Percentiles rank a stretch among this genome's conserved stretches.
phyloP scores from a whole-genome alignment of 2,329 filamentous ascomycete genomes.

The Talaromyces sp. region DNA sequence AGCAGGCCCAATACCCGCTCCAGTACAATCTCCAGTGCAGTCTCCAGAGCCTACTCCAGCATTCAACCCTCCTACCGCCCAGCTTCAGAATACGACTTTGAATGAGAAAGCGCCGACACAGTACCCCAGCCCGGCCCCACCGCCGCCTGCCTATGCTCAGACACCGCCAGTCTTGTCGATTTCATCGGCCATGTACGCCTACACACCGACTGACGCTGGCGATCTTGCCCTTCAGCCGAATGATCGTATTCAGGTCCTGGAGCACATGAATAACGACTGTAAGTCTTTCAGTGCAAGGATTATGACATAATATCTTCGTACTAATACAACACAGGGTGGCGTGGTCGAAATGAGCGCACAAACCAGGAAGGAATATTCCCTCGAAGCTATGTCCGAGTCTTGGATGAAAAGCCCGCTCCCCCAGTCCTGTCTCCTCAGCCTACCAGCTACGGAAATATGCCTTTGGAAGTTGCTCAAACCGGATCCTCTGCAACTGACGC shows the following conservation, averaged over 20 bases:
- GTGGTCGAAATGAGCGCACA: slow-evolving; percentile 79
- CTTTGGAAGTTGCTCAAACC: slow-evolving; percentile 69
- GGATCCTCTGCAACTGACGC: slow-evolving; percentile 39
- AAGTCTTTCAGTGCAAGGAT: slow-evolving; percentile 23
- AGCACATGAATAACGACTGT: slow-evolving; percentile 96
- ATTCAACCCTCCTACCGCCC: slow-evolving; percentile 38
- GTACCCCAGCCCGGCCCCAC: slow-evolving; percentile 41
- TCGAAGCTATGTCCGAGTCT: slow-evolving; percentile 74
- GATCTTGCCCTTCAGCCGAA: slow-evolving; percentile 78
- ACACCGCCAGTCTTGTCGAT: slow-evolving; percentile 60
- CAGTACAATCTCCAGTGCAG: slow-evolving; percentile 23
- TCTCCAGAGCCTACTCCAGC: slow-evolving; percentile 33
- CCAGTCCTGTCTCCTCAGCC: slow-evolving; percentile 38
- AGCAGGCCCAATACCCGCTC: slow-evolving; percentile 21
- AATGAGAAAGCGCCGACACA: slow-evolving; percentile 43
- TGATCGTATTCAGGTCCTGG: slow-evolving; percentile 74
- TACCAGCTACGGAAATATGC: slow-evolving; percentile 58
- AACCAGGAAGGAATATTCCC: slow-evolving; percentile 90
- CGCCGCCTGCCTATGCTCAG: slow-evolving; percentile 53
- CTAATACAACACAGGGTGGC: slow-evolving; percentile 57
- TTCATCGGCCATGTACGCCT: slow-evolving; percentile 79
- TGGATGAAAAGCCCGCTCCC: slow-evolving; percentile 59
- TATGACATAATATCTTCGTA: neutral
- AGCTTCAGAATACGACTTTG: slow-evolving; percentile 38
- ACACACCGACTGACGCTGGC: slow-evolving; percentile 73